Base-by-base conservation (phyloP, 805 yeast genomes). In the Zygosaccharomyces bisporus region DNA sequence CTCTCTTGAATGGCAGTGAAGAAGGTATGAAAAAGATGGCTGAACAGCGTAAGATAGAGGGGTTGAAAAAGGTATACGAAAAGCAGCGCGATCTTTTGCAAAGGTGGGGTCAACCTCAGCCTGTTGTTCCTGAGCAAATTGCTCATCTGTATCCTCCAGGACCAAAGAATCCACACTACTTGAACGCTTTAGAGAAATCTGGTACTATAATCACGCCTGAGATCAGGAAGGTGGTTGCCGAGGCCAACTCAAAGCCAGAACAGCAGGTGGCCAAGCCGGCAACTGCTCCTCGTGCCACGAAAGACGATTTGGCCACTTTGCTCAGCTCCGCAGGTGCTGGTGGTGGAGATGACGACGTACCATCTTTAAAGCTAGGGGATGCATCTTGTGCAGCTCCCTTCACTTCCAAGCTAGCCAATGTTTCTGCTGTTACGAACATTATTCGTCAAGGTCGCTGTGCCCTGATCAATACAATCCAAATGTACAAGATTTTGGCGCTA, bases 321-420 rank as follows among this genome's bases (percentile, higher is more conserved):
- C 39, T 61, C 49, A 53, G 53, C 33, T 48, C 55, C 31, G 54
- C 54, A 39, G 69, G 50, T 27, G 59, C 50, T 34, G 61, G 53
- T 27, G 58, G 50, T 33, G 86, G 80, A 24, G 83, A 77, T 39
- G 74, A 64, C 24, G 97, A 91, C 55, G 95, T 95, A 0, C 99
- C 99, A 46, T 80, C 84, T 37, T 77, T 93, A 71, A 93, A 93
- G 67, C 74, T 93, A 44, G 99, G 99, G 58, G 99, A 93, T 70
- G 99, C 99, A 10, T 90, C 97, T 18, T 96, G 95, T 58, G 99
- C 99, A 44, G 99, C 99, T 25, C 99, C 99, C 37, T 88, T 93
- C 67, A 93, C 99, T 14, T 90, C 98, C 18, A 93, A 93, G 64
- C 77, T 93, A 53, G 80, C 96, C 19, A 86, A 84, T 60, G 99